Conservation (phyloP, 2,329 filamentous ascomycete species). For the Fusarium nisikadoi region DNA sequence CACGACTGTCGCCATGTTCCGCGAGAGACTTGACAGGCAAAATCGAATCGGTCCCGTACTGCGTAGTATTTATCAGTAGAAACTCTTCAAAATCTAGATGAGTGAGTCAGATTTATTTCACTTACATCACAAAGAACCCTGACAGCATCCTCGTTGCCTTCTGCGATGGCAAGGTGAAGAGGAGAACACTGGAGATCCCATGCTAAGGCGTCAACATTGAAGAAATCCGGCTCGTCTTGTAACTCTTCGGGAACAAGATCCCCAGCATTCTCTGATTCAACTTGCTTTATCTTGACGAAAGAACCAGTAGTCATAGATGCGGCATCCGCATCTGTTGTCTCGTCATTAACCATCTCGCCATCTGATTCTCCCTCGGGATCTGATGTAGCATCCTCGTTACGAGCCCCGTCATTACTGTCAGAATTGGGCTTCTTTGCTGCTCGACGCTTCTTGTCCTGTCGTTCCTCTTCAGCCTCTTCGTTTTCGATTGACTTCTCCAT, state of each 20-base stretch:
- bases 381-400: constrained; percentile 3
- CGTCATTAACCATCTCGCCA: constrained; percentile 58
- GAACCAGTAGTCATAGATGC: constrained; percentile 73
- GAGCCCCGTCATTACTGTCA: not conserved
- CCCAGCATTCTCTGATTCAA: constrained; percentile 46
- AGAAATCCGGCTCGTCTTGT: constrained; percentile 79
- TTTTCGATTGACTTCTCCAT: constrained; percentile 80
- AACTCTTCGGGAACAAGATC: constrained; percentile 62
- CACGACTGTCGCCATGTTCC: constrained; percentile 62
- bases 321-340: constrained; percentile 56
- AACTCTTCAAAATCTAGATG: not conserved
- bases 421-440: constrained; percentile 41
- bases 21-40: constrained; percentile 76
- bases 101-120: not conserved
- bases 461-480: constrained; percentile 73
- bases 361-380: constrained; percentile 50
- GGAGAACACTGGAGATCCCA: constrained; percentile 83
- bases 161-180: constrained; percentile 81
- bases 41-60: constrained; percentile 81
- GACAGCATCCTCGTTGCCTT: constrained; percentile 76
- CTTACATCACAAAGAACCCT: constrained; percentile 71
- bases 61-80: constrained; percentile 42
- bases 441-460: constrained; percentile 60
- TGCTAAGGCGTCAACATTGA: constrained; percentile 79
- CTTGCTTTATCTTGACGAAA: constrained; percentile 73